phyloP scores from a whole-genome alignment of 805 yeast species.

The Yamadazyma sp. region DNA sequence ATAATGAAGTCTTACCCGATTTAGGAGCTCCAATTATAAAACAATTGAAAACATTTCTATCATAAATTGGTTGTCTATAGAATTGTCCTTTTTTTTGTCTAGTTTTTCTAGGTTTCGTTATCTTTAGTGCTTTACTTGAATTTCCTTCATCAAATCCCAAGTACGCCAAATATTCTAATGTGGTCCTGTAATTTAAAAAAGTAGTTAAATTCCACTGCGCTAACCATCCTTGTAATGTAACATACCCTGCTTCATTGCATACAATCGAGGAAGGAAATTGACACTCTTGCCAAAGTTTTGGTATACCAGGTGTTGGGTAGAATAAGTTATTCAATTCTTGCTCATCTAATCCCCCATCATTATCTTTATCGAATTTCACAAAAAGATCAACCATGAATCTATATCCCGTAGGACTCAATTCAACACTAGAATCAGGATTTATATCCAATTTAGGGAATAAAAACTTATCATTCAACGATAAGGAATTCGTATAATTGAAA shows the following conservation, averaged over 20 bases:
- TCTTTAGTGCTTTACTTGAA: conserved; percentile 44
- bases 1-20: conserved; percentile 82
- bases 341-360: conserved; percentile 91
- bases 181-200: conserved; percentile 74
- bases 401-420: conserved; percentile 88
- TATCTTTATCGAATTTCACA: conserved; percentile 84
- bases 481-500: conserved; percentile 87
- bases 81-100: conserved; percentile 61
- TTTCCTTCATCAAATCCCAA: conserved; percentile 72
- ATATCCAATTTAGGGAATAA: conserved; percentile 79
- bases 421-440: conserved; percentile 74
- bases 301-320: conserved; percentile 90
- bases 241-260: conserved; percentile 83
- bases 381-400: conserved; percentile 88
- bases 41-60: conserved; percentile 90
- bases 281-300: conserved; percentile 78
- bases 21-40: conserved; percentile 80
- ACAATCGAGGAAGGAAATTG: conserved; percentile 88
- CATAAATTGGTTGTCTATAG: conserved; percentile 68
- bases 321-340: conserved; percentile 67
- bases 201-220: conserved; percentile 99
- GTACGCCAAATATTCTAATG: conserved; percentile 85
- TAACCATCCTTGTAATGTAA: conserved; percentile 96
- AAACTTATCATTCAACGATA: conserved; percentile 76
- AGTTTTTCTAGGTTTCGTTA: conserved; percentile 76